Evolutionary conservation across 371 early-diverging fungal species (phyloP), one percentile per base, ranked within the genome.

Genomic region (Actinomortierella ambigua): DNA sequence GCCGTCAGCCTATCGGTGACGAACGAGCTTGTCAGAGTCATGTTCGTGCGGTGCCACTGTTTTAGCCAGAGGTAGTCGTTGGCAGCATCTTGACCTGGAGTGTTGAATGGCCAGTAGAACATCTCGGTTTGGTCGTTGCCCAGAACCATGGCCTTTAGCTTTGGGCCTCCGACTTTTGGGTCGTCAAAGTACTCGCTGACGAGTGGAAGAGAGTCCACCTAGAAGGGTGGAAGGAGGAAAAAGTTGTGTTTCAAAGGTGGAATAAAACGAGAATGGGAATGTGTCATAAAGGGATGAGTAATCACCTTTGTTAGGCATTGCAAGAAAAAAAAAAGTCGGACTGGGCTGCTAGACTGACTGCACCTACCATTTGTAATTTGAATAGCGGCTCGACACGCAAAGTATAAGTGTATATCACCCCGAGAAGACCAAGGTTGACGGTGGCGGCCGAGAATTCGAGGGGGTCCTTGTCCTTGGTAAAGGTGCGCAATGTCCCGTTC

Each of bases 61-160:
- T 78, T 78, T 14, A 78, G 24, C 78, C 78, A 78, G 26, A 78
- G 23, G 11, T 26, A 51, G 9, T 77, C 78, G 44, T 67, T 44
- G 15, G 29, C 22, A 2, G 41, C 9, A 8, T 46, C 52, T 1
- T 53, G 18, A 6, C 47, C 50, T 6, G 58, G 14, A 1, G 58
- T 46, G 55, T 78, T 63, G 54, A 76, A 68, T 15, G 78, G 78
- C 78, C 78, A 78, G 50, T 76, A 78, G 44, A 68, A 76, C 43
- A 78, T 47, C 54, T 78, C 62, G 4, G 75, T 55, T 13, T 61
- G 56, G 39, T 76, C 71, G n/a, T 70, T 65, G n/a, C 27, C 50
- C 7, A 58, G 56, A 5, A 70, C 62, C 65, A 65, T 65, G 3
- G 61, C 58, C 24, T 56, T 68, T 39, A 66, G 39, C 24, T 50